Percentiles rank a stretch among this genome's conserved stretches.
Evolutionary conservation across 805 yeast species (phyloP).

Genomic region (Candida hungchunana): DNA sequence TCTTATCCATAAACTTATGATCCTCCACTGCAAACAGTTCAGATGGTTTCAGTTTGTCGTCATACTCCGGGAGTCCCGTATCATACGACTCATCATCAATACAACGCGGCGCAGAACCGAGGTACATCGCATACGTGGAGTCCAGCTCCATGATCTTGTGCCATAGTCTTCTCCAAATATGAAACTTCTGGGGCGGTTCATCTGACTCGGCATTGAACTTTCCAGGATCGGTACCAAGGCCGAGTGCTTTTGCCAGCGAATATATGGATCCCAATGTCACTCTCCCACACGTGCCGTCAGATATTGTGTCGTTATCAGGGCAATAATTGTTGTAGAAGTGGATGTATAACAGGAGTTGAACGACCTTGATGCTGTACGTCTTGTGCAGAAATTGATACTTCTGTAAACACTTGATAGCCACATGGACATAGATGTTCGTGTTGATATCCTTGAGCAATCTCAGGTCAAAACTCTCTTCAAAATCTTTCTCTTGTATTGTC

Average conservation of each 20-base stretch:
- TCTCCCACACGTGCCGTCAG: too few species aligned
- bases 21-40: conserved; percentile 35
- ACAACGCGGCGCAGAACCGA: conserved; percentile 15
- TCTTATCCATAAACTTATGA: conserved; percentile 28
- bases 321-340: conserved; percentile 41
- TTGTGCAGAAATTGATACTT: conserved; percentile 44
- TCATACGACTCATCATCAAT: conserved; percentile 18
- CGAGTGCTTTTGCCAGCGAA: conserved; percentile 49
- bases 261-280: conserved; percentile 42
- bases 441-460: conserved; percentile 4
- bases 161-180: conserved; percentile 25
- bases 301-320: too few species aligned
- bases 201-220: conserved; percentile 9
- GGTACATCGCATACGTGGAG: conserved; percentile 8
- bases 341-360: conserved; percentile 47
- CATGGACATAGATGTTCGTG: conserved; percentile 3
- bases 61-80: conserved; percentile 28
- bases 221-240: conserved; percentile 53
- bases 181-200: conserved; percentile 1
- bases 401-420: conserved; percentile 37
- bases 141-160: conserved; percentile 23
- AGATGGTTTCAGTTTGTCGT: conserved; percentile 30
- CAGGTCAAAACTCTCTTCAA: conserved; percentile 7
- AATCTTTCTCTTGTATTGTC: conserved; percentile 15
- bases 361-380: conserved; percentile 38